A percentile compares a stretch with the other conserved stretches of the same genome.
These are phyloP conservation scores for Skeletonema tropicum DNA, from an alignment of 108 stramenopile species.

Conservation along the genomic window DNA sequence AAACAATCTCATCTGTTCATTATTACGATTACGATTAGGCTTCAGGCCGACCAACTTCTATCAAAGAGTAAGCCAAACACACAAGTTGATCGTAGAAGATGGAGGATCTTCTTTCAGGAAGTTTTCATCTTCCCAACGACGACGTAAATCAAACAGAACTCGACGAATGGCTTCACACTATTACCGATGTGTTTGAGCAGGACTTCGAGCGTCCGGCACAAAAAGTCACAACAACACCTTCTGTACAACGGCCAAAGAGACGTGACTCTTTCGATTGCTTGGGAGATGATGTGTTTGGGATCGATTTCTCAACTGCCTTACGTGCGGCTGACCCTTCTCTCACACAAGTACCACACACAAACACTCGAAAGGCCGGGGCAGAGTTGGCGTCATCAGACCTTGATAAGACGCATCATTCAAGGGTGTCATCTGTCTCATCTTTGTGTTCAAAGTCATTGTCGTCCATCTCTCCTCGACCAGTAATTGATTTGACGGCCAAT, in stretches of 20 bases:
- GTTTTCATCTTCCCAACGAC: background rate
- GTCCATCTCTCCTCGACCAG: background rate
- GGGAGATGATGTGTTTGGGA: background rate
- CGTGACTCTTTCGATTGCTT: background rate
- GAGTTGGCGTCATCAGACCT: no score
- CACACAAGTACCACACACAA: no score
- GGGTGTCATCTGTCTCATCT: background rate
- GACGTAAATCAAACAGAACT: background rate
- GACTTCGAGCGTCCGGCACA: background rate
- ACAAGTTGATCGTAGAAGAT: no score
- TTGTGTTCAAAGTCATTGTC: background rate
- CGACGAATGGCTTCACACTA: background rate
- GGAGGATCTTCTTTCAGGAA: background rate
- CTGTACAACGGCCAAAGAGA: background rate
- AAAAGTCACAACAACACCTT: no score
- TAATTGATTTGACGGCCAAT: background rate
- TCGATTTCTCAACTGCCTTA: background rate
- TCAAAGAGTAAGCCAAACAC: no score
- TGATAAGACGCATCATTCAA: background rate
- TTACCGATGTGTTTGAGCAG: background rate
- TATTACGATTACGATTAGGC: no score
- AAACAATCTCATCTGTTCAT: no score
- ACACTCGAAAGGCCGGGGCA: background rate
- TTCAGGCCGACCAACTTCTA: no score
- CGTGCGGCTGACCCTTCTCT: background rate